These are phyloP conservation scores for Cicer cuneatum DNA, from an alignment of 306 rosid species.

Conservation along the genomic window DNA sequence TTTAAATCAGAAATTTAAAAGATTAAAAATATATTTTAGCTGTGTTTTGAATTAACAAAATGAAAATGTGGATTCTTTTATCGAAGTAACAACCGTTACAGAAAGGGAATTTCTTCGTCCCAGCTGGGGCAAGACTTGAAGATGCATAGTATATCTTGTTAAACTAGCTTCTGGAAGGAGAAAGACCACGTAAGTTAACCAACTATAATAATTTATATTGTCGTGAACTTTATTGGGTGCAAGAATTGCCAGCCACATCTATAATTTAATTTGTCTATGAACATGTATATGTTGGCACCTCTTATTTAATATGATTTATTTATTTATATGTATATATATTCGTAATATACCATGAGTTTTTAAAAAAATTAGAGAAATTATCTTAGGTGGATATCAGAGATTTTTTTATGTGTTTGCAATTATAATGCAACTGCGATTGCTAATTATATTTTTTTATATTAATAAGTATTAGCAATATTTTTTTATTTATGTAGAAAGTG, in stretches of 20 bases:
- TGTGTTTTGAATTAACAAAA: not conserved
- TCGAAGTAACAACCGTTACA: not conserved
- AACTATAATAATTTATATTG: slow-evolving; percentile 14
- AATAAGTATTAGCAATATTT: too few species aligned
- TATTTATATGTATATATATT: not conserved
- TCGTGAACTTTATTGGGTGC: not conserved
- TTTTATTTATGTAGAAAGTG: too few species aligned
- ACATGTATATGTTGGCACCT: slow-evolving; percentile 13
- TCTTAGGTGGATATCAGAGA: too few species aligned
- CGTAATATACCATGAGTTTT: too few species aligned
- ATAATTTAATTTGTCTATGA: slow-evolving; percentile 15
- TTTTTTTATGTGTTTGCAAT: too few species aligned
- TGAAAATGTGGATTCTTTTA: slow-evolving; percentile 2
- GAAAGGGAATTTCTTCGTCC: slow-evolving; percentile 2
- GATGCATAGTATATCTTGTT: slow-evolving; percentile 32
- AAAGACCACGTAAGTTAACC: slow-evolving; percentile 41
- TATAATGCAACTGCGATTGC: too few species aligned
- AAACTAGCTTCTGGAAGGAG: slow-evolving; percentile 44
- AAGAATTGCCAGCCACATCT: slow-evolving; percentile 33
- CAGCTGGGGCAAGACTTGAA: not conserved
- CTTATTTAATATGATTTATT: not conserved
- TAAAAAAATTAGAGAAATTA: too few species aligned
- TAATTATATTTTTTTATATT: too few species aligned
- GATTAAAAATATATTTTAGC: too few species aligned
- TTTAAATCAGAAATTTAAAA: too few species aligned